Base-by-base conservation (phyloP, 371 early-diverging fungal species). In the Haplosporangium sp. region DNA sequence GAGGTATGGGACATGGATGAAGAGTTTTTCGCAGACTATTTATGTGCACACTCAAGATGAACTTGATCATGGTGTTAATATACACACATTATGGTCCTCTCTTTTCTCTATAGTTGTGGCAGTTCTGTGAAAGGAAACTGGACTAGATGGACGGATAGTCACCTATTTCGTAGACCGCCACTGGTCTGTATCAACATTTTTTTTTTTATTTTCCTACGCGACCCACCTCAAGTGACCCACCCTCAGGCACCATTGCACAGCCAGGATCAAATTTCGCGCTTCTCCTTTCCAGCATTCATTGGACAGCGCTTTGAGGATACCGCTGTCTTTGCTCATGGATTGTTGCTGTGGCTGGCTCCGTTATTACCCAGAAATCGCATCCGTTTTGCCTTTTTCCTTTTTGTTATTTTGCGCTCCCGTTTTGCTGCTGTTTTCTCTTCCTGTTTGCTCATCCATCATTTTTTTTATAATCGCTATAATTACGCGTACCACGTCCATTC, bases 41-140 rank as follows among this genome's bases (percentile, higher is more conserved):
- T 29, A 29, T 29, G 29, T 29, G 29, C 29, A 29, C 29, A 18
- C 14, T 20, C 18, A 46, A 13, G 11, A 37, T 41, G 16, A 55
- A 7, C 6, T 43, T 40, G 47, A 51, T 41, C 46, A 29, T 16
- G 50, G 38, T 40, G 14, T 14, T 11, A 16, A 5, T 45, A 50
- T 11, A 11, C 46, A 21, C 13, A 54, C 40, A 20, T 4, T 45
- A 6, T 29, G 37, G 12, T n/a, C n/a, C 36, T 18, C 20, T 18
- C 53, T 41, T 50, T 6, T 21, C 38, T 43, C 23, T 45, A 47
- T 68, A 59, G 52, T 67, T 83, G 23, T 81, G 81, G 81, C 74
- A 80, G 52, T 81, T 83, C 37, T 77, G 79, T 40, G 64, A 68
- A 36, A 52, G 48, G 50, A 62, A 64, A 23, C 52, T 77, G 37